These are phyloP conservation scores for Starmerella floris DNA, from an alignment of 805 yeast species.

Conservation along the genomic window DNA sequence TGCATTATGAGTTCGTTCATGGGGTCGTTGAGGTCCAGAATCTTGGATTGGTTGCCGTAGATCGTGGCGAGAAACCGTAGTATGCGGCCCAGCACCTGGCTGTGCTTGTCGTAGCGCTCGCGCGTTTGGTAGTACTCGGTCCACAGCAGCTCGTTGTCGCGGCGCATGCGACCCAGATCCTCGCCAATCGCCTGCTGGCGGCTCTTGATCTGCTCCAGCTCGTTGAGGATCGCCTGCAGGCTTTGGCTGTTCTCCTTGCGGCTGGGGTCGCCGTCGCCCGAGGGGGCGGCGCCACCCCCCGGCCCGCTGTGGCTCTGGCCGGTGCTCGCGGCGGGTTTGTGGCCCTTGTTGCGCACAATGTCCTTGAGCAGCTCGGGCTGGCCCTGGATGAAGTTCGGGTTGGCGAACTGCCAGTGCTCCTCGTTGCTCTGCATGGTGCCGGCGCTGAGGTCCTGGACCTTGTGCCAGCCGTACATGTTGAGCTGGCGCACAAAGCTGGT, in stretches of 20 bases:
- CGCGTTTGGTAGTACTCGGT: constrained; percentile 71
- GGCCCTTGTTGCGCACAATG: constrained; percentile 60
- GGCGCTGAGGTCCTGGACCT: constrained; percentile 78
- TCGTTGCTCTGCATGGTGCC: constrained; percentile 45
- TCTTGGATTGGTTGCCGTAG: constrained; percentile 51
- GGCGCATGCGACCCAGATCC: constrained; percentile 67
- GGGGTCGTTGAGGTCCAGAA: constrained; percentile 24
- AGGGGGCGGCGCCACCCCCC: background rate
- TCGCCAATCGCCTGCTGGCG: constrained; percentile 73
- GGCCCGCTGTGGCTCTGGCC: background rate
- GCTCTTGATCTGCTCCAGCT: constrained; percentile 59
- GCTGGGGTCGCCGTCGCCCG: background rate
- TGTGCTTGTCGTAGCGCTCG: constrained; percentile 73
- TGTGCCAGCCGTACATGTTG: constrained; percentile 99
- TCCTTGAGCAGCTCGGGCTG: constrained; percentile 75
- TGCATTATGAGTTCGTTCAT: constrained; percentile 3
- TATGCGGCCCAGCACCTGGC: constrained; percentile 77
- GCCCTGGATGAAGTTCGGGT: constrained; percentile 62
- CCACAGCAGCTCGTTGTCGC: constrained; percentile 86
- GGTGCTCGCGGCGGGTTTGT: constrained; percentile 29
- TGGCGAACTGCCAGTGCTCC: constrained; percentile 80
- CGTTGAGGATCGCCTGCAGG: constrained; percentile 41
- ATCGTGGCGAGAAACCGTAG: constrained; percentile 75
- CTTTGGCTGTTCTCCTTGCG: background rate
- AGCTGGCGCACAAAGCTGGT: constrained; percentile 92